Conservation (phyloP, 345 rosid genomes). For the Clarkia xantiana region DNA sequence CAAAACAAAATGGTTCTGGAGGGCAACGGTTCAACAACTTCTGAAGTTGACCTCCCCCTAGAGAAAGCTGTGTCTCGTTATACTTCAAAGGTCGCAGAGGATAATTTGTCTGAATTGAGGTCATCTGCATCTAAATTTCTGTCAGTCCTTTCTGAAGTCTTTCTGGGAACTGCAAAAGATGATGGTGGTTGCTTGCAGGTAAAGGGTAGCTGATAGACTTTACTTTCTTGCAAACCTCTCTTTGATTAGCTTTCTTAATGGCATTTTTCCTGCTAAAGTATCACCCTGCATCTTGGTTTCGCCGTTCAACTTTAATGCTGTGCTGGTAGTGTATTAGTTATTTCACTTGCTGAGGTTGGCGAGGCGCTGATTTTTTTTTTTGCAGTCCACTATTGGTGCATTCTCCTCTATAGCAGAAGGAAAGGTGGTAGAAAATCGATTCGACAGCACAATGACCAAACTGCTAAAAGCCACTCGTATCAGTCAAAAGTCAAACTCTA, state of each 20-base stretch:
- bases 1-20: constrained; percentile 53
- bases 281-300: not conserved
- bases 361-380: constrained; percentile 9
- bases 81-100: constrained; percentile 35
- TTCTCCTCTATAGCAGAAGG: constrained; percentile 71
- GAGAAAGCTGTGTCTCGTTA: constrained; percentile 41
- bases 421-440: constrained; percentile 35
- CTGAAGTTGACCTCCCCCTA: constrained; percentile 29
- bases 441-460: constrained; percentile 48
- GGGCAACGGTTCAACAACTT: constrained; percentile 18
- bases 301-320: constrained; percentile 1
- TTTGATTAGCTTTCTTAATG: not conserved
- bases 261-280: no score
- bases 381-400: constrained; percentile 66
- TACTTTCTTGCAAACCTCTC: no score
- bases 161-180: constrained; percentile 54
- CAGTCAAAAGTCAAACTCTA: constrained; percentile 29
- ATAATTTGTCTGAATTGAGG: constrained; percentile 45
- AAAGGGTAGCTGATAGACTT: not conserved
- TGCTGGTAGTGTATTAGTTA: not conserved
- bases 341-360: not conserved
- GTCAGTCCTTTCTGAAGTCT: constrained; percentile 45
- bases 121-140: constrained; percentile 49
- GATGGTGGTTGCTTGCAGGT: constrained; percentile 95
- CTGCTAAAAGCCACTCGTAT: constrained; percentile 54